Conservation (phyloP, 345 rosid species). For the Populus deltoides region DNA sequence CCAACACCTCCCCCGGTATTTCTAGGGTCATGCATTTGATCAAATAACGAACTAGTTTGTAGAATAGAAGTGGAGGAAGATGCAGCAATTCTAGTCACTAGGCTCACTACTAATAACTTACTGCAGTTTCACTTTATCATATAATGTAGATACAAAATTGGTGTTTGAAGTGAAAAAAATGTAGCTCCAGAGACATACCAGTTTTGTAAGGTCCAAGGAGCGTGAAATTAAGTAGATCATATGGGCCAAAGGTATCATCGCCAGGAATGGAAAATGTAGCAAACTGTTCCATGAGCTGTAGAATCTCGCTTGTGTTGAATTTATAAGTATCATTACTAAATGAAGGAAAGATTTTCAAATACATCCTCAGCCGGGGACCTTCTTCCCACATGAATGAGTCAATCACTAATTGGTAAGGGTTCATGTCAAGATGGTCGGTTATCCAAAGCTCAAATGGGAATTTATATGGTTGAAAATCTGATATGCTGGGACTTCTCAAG, state of each 20-base stretch:
- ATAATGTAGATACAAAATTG: too few relatives aligned
- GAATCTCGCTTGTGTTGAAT: slow-evolving; percentile 39
- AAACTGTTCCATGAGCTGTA: slow-evolving; percentile 27
- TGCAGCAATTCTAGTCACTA: too few relatives aligned
- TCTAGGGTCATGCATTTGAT: too few relatives aligned
- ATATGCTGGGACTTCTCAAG: slow-evolving; percentile 52
- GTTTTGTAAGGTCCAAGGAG: slow-evolving; percentile 32
- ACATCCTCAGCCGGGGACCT: slow-evolving; percentile 47
- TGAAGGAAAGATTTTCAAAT: slow-evolving; percentile 44
- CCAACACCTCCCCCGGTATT: too few relatives aligned
- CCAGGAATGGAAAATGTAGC: slow-evolving; percentile 28
- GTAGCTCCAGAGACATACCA: slow-evolving; percentile 30
- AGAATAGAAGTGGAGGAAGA: too few relatives aligned
- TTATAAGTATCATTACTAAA: not conserved
- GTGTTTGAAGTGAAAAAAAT: not conserved
- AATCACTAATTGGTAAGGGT: slow-evolving; percentile 40
- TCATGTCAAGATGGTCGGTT: slow-evolving; percentile 29
- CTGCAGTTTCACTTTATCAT: too few relatives aligned
- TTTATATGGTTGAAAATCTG: slow-evolving; percentile 41
- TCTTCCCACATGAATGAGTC: slow-evolving; percentile 36
- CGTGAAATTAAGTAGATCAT: slow-evolving; percentile 44
- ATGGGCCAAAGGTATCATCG: slow-evolving; percentile 47
- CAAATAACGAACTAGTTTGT: too few relatives aligned
- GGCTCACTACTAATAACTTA: too few relatives aligned
- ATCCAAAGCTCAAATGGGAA: slow-evolving; percentile 16